Percentiles rank a stretch among this genome's conserved stretches.
phyloP scores from a whole-genome alignment of 108 stramenopile species.

The Nitzschia inconspicua region DNA sequence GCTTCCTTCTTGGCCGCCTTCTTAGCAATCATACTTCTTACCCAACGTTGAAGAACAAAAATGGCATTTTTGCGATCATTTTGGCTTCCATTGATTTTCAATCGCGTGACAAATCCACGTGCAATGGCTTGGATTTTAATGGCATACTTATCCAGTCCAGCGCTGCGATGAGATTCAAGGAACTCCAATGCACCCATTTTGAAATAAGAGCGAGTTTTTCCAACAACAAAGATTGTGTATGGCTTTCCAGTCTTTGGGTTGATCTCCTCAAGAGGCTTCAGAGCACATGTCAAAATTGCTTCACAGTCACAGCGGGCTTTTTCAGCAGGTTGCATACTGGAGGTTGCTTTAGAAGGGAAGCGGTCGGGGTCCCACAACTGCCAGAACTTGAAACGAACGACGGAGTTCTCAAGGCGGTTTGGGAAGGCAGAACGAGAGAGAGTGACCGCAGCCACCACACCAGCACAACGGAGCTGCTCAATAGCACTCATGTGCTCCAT shows the following conservation, averaged over 20 bases:
- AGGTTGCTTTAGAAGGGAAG: slow-evolving; percentile 36
- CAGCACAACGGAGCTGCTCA: slow-evolving; percentile 93
- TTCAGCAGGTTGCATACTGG: slow-evolving; percentile 18
- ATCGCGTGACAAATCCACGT: slow-evolving; percentile 32
- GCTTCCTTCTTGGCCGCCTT: slow-evolving; percentile 27
- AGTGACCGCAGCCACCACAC: slow-evolving; percentile 90
- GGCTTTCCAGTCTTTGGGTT: slow-evolving; percentile 49
- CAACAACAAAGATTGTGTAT: slow-evolving; percentile 56
- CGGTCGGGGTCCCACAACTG: slow-evolving; percentile 34
- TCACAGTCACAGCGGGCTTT: slow-evolving; percentile 35
- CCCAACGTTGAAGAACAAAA: slow-evolving; percentile 54
- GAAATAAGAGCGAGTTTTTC: slow-evolving; percentile 84
- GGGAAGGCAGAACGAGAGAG: slow-evolving; percentile 93
- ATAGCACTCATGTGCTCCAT: slow-evolving; percentile 83
- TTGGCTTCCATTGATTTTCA: slow-evolving; percentile 15
- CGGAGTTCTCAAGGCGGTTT: slow-evolving; percentile 83
- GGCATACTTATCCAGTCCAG: slow-evolving; percentile 62
- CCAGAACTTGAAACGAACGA: slow-evolving; percentile 71
- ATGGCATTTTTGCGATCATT: slow-evolving; percentile 38
- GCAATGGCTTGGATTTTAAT: slow-evolving; percentile 37
- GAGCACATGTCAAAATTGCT: slow-evolving; percentile 36
- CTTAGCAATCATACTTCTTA: slow-evolving; percentile 27
- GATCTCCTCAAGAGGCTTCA: slow-evolving; percentile 20
- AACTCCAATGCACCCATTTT: slow-evolving; percentile 79
- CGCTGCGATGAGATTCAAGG: slow-evolving; percentile 54